Percentiles rank a stretch among this genome's conserved stretches.
phyloP scores from a whole-genome alignment of 2,329 filamentous ascomycete genomes.

The Trichoderma koningiopsis region DNA sequence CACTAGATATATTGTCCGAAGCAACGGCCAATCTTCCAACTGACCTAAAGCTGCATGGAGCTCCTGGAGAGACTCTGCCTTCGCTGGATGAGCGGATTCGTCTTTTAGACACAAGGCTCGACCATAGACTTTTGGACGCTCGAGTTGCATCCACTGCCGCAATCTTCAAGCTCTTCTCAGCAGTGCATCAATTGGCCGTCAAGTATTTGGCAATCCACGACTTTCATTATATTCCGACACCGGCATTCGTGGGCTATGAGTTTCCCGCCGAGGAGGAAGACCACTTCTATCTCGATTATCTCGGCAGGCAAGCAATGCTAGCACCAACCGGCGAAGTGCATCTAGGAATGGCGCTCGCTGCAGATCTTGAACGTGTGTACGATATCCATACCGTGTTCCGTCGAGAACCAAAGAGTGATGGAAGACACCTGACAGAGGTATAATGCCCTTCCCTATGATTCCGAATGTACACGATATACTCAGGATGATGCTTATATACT shows the following conservation, averaged over 20 bases:
- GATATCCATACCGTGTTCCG: constrained; percentile 7
- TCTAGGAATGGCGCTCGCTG: not conserved
- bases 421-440: constrained; percentile 11
- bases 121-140: not conserved
- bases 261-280: constrained; percentile 6
- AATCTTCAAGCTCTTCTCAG: constrained; percentile 10
- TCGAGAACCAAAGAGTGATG: not conserved
- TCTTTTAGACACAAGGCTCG: not conserved
- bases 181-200: not conserved
- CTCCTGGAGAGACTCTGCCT: constrained; percentile 3
- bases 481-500: not conserved
- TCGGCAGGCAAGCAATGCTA: constrained; percentile 3
- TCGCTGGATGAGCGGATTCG: not conserved
- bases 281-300: constrained; percentile 9
- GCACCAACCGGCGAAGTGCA: not conserved
- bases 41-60: not conserved
- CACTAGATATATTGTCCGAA: not conserved
- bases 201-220: not conserved
- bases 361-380: constrained; percentile 1
- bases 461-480: not conserved
- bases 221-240: constrained; percentile 6
- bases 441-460: not conserved
- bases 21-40: not conserved
- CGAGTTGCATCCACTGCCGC: not conserved
- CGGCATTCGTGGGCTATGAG: not conserved